Evolutionary conservation across 2,329 filamentous ascomycete genomes (phyloP).

Genomic region (Hypoxylon sp.): DNA sequence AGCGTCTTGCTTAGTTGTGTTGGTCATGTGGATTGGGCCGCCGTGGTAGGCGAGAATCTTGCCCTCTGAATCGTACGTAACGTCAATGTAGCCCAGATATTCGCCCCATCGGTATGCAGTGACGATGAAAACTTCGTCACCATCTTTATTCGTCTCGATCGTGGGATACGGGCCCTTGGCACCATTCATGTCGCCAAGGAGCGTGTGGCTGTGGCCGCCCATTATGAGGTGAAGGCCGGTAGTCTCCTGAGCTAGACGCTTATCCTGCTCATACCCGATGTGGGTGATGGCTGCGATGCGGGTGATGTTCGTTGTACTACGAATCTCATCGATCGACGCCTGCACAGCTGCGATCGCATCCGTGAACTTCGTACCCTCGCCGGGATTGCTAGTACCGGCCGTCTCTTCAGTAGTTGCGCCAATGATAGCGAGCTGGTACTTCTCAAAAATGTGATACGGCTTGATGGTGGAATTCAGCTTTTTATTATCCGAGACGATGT

Average conservation of each 20-base stretch:
- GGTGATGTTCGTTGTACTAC: conserved; percentile 72
- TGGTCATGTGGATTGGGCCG: conserved; percentile 74
- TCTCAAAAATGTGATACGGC: conserved; percentile 74
- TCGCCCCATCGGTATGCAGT: conserved; percentile 78
- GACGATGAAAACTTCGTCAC: conserved; percentile 77
- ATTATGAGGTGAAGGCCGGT: conserved; percentile 78
- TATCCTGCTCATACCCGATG: conserved; percentile 76
- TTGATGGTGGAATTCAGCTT: conserved; percentile 74
- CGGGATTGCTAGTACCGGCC: conserved; percentile 70
- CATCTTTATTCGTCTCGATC: conserved; percentile 71
- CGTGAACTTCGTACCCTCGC: conserved; percentile 69
- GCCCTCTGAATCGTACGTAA: conserved; percentile 73
- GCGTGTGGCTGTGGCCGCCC: conserved; percentile 59
- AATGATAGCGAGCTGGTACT: conserved; percentile 73
- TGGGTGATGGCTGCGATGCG: conserved; percentile 77
- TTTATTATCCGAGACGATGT: conserved; percentile 72
- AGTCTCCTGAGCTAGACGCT: conserved; percentile 71
- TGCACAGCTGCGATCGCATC: conserved; percentile 72
- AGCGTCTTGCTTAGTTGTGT: conserved; percentile 70
- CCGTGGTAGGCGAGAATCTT: conserved; percentile 74
- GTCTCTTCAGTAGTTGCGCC: conserved; percentile 75
- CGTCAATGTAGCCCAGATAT: conserved; percentile 77
- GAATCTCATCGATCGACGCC: conserved; percentile 73
- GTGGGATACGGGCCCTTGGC: conserved; percentile 75
- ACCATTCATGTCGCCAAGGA: conserved; percentile 71